phyloP scores from a whole-genome alignment of 2,329 filamentous ascomycete species.

The Fonsecaea nubica region DNA sequence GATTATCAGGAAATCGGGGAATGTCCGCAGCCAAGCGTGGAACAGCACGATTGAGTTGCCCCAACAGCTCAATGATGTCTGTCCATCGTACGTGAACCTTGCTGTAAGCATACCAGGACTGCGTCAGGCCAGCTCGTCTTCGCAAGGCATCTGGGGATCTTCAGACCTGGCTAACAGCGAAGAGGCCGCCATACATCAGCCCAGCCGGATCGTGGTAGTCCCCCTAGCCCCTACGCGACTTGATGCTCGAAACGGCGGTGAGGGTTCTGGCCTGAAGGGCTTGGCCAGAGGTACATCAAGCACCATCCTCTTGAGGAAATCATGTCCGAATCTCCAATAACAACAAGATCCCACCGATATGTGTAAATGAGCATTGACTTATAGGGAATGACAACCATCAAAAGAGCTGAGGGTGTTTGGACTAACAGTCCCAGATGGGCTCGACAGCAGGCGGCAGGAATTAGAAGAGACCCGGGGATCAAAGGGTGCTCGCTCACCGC shows the following conservation, averaged over 20 bases:
- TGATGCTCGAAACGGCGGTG: conserved; percentile 3
- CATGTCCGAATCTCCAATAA: conserved; percentile 19
- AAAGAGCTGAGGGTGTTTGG: conserved; percentile 12
- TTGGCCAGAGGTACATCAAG: background rate
- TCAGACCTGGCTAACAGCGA: too few relatives aligned
- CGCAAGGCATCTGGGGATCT: too few relatives aligned
- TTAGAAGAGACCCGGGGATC: background rate
- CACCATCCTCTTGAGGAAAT: conserved; percentile 16
- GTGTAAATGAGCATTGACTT: conserved; percentile 29
- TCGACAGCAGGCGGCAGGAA: background rate
- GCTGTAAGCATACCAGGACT: too few relatives aligned
- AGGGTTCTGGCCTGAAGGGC: background rate
- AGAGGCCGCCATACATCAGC: too few relatives aligned
- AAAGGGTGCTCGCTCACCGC: conserved; percentile 10
- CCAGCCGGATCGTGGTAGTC: background rate
- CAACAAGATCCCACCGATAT: background rate
- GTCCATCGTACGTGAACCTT: too few relatives aligned
- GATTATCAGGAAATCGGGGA: background rate
- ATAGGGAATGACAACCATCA: conserved; percentile 18
- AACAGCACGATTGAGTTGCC: background rate
- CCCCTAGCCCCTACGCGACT: background rate
- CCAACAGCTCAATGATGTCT: background rate
- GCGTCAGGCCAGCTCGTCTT: too few relatives aligned
- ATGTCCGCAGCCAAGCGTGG: background rate
- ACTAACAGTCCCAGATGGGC: conserved; percentile 9